These are phyloP conservation scores for Hericium erinaceus DNA, from an alignment of 768 basidiomycete genomes.

Conservation along the genomic window DNA sequence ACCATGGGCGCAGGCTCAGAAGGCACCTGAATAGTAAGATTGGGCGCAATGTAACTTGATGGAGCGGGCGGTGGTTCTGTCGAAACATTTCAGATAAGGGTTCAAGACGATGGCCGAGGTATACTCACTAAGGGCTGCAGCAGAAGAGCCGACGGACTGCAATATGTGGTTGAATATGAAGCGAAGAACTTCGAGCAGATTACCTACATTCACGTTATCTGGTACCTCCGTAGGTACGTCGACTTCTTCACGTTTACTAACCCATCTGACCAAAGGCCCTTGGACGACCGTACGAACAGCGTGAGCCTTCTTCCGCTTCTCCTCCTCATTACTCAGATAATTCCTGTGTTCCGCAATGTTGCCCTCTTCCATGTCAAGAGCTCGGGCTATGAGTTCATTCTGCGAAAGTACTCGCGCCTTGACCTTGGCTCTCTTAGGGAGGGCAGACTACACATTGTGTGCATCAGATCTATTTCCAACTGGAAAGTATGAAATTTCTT, in stretches of 20 bases:
- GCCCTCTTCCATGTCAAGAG: constrained; percentile 80
- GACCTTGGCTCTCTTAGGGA: constrained; percentile 52
- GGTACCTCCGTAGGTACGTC: constrained; percentile 29
- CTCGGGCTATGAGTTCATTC: constrained; percentile 74
- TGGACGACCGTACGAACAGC: constrained; percentile 52
- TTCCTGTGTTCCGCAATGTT: constrained; percentile 72
- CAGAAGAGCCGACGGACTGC: too few species aligned
- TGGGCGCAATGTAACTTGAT: neutral
- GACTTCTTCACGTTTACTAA: constrained; percentile 54
- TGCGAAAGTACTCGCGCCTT: constrained; percentile 54
- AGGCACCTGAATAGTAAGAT: neutral
- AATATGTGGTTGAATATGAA: too few species aligned
- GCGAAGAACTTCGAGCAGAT: too few species aligned
- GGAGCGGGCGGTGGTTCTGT: too few species aligned
- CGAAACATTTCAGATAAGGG: too few species aligned
- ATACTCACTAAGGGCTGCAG: too few species aligned
- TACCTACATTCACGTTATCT: too few species aligned
- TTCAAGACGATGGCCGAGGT: too few species aligned
- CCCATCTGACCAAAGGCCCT: constrained; percentile 64
- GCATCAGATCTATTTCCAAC: neutral
- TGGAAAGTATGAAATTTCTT: constrained; percentile 6
- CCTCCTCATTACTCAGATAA: constrained; percentile 74
- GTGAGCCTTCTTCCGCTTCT: constrained; percentile 61
- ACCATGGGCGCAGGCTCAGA: neutral
- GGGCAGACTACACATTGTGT: constrained; percentile 24